phyloP scores from a whole-genome alignment of 768 basidiomycete species.

The Hirschioporus abietinus region DNA sequence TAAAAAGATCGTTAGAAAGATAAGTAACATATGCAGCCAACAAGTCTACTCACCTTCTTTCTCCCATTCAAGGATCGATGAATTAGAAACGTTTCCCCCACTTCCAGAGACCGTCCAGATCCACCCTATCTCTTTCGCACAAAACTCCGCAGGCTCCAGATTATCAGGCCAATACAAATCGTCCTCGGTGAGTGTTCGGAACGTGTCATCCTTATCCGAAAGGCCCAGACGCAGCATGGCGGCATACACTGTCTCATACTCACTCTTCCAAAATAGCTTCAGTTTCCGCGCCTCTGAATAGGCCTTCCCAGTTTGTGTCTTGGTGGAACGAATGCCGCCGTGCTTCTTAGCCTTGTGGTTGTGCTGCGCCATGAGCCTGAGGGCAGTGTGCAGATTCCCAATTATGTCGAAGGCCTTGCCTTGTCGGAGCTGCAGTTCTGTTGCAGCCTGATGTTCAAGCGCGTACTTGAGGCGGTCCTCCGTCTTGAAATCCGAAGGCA shows the following conservation, averaged over 20 bases:
- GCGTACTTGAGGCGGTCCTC: neutral
- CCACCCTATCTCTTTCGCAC: neutral
- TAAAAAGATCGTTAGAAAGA: neutral
- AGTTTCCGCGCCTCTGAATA: neutral
- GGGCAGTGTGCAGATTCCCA: neutral
- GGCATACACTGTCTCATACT: neutral
- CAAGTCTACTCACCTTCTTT: neutral
- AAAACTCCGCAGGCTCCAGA: neutral
- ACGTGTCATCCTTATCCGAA: neutral
- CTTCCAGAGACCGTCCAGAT: neutral
- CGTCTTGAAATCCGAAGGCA: neutral
- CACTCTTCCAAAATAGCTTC: neutral
- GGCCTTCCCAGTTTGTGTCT: neutral
- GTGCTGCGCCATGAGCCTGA: neutral
- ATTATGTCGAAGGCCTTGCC: neutral
- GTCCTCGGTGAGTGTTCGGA: neutral
- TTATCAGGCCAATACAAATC: neutral
- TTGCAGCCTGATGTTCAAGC: neutral
- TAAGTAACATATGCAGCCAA: no score
- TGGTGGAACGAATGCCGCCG: neutral
- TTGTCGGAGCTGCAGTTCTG: neutral
- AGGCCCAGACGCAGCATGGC: neutral
- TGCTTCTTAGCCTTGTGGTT: neutral
- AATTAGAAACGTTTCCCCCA: no score
- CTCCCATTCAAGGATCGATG: neutral